A percentile compares a stretch with the other conserved stretches of the same genome.
phyloP scores from a whole-genome alignment of 108 stramenopile genomes.

The Cyclotella atomus region DNA sequence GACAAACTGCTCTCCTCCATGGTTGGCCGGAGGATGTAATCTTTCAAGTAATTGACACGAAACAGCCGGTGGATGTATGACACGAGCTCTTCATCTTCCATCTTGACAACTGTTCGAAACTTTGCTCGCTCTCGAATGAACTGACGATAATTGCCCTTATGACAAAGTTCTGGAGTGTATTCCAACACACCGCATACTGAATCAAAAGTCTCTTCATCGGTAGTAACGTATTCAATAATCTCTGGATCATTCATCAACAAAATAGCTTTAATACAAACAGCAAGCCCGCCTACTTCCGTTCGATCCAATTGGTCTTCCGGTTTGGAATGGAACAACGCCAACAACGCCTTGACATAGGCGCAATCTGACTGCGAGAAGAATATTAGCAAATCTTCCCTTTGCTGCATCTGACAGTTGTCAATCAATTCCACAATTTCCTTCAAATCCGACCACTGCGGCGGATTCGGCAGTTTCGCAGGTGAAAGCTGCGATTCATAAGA shows the following conservation, averaged over 20 bases:
- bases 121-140: constrained; percentile 72
- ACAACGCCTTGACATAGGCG: constrained; percentile 67
- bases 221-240: constrained; percentile 81
- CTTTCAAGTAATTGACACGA: constrained; percentile 82
- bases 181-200: constrained; percentile 73
- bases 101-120: constrained; percentile 83
- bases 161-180: constrained; percentile 83
- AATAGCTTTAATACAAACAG: constrained; percentile 81
- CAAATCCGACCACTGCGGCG: constrained; percentile 68
- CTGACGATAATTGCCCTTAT: constrained; percentile 82
- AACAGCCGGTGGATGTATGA: constrained; percentile 79
- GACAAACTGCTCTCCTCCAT: constrained; percentile 89
- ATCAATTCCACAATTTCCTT: constrained; percentile 75
- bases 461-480: constrained; percentile 69
- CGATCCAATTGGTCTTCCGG: constrained; percentile 60
- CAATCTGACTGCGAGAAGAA: constrained; percentile 78
- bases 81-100: constrained; percentile 74
- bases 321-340: constrained; percentile 64
- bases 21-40: constrained; percentile 82
- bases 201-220: constrained; percentile 73
- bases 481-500: background rate
- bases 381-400: constrained; percentile 76
- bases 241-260: constrained; percentile 86
- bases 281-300: constrained; percentile 65
- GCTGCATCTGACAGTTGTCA: constrained; percentile 59